phyloP scores from a whole-genome alignment of 2,329 filamentous ascomycete species.

The Aspergillus proliferans region DNA sequence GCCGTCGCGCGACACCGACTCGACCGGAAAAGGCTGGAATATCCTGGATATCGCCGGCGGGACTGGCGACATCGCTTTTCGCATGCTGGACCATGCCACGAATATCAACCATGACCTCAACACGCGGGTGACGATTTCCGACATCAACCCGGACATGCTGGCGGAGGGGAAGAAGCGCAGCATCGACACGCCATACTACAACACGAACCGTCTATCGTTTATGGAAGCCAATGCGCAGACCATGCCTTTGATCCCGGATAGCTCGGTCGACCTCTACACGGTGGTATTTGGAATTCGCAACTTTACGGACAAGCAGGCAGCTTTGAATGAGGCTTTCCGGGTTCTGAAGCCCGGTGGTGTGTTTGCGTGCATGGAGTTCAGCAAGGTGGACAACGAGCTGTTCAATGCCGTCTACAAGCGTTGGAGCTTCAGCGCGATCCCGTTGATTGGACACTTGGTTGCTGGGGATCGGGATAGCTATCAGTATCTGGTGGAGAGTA shows the following conservation, averaged over 20 bases:
- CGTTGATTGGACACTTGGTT: constrained; percentile 89
- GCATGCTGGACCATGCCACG: constrained; percentile 83
- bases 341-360: constrained; percentile 91
- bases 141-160: constrained; percentile 96
- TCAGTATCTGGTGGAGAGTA: constrained; percentile 97
- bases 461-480: constrained; percentile 93
- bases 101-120: constrained; percentile 71
- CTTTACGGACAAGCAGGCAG: constrained; percentile 84
- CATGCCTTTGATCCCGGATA: constrained; percentile 58
- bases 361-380: constrained; percentile 95
- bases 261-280: constrained; percentile 87
- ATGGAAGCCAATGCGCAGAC: constrained; percentile 85
- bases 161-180: constrained; percentile 78
- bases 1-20: constrained; percentile 25
- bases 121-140: constrained; percentile 81
- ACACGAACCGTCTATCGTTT: constrained; percentile 57
- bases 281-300: constrained; percentile 97
- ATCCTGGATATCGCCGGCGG: constrained; percentile 96
- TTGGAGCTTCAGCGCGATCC: constrained; percentile 93
- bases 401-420: constrained; percentile 86
- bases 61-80: constrained; percentile 96
- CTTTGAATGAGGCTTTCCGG: constrained; percentile 74
- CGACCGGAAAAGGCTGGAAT: constrained; percentile 50
- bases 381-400: constrained; percentile 69
- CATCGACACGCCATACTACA: constrained; percentile 54